Conservation (phyloP, 192 early-diverging fungal genomes). For the Phlyctochytrium arcticum region DNA sequence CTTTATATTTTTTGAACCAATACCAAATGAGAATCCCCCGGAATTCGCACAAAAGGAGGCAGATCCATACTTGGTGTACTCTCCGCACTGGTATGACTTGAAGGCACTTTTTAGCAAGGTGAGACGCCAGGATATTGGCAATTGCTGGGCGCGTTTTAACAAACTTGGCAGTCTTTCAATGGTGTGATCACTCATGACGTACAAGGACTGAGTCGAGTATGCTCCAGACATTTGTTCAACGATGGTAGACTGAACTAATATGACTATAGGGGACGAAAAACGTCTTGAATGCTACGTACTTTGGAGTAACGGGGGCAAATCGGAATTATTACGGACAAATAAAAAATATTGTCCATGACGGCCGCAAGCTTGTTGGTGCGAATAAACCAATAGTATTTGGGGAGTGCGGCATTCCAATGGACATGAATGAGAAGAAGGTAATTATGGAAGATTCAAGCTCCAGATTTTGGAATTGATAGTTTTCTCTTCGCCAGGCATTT, state of each 20-base stretch:
- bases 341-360: conserved; percentile 56
- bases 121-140: background rate
- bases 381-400: conserved; percentile 67
- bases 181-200: conserved; percentile 78
- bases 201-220: conserved; percentile 64
- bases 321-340: conserved; percentile 75
- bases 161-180: conserved; percentile 46
- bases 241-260: background rate
- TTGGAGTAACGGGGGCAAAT: conserved; percentile 69
- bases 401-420: conserved; percentile 85
- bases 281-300: conserved; percentile 69
- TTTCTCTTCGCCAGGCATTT: conserved; percentile 45
- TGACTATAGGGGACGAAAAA: conserved; percentile 62
- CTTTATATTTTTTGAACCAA: conserved; percentile 73
- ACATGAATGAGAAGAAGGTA: conserved; percentile 65
- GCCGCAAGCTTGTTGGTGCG: conserved; percentile 57
- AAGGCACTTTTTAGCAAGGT: conserved; percentile 63
- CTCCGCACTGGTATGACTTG: conserved; percentile 88
- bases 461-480: background rate
- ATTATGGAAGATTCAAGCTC: too few relatives aligned
- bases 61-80: conserved; percentile 61
- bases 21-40: conserved; percentile 71
- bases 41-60: conserved; percentile 20
- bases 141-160: background rate
- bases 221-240: background rate